Conservation (phyloP, 495 filamentous ascomycete species). For the Penicillium daleae region DNA sequence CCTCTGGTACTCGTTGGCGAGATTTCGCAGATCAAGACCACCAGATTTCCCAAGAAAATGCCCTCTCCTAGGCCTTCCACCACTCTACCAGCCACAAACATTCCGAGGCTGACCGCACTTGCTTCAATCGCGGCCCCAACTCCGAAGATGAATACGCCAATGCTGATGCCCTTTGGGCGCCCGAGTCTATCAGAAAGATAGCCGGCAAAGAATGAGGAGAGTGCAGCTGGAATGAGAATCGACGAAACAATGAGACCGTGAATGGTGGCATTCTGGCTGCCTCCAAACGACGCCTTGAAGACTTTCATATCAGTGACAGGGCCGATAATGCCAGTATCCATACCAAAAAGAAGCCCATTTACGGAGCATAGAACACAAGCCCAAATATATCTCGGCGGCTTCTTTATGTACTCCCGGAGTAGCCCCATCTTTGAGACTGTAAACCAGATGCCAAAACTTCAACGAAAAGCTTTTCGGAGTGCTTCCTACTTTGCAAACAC, state of each 20-base stretch:
- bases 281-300: slow-evolving; percentile 54
- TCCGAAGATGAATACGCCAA: slow-evolving; percentile 57
- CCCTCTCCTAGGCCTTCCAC: slow-evolving; percentile 65
- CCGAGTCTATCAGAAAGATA: slow-evolving; percentile 63
- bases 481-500: neutral
- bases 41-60: slow-evolving; percentile 58
- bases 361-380: slow-evolving; percentile 28
- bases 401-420: neutral
- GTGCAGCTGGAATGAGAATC: slow-evolving; percentile 63
- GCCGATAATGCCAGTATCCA: slow-evolving; percentile 68
- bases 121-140: slow-evolving; percentile 59
- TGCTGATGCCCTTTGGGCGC: slow-evolving; percentile 53
- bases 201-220: slow-evolving; percentile 65
- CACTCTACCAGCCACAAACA: slow-evolving; percentile 58
- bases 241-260: slow-evolving; percentile 66
- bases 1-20: slow-evolving; percentile 57
- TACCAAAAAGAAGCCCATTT: slow-evolving; percentile 39
- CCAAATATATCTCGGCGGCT: slow-evolving; percentile 27
- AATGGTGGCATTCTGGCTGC: slow-evolving; percentile 55
- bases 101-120: slow-evolving; percentile 47
- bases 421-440: neutral
- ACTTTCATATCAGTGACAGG: slow-evolving; percentile 63
- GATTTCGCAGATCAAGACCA: slow-evolving; percentile 65
- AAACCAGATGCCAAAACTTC: neutral
- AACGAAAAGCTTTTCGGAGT: neutral